phyloP scores from a whole-genome alignment of 768 basidiomycete species.

The Pulveroboletus sp. region DNA sequence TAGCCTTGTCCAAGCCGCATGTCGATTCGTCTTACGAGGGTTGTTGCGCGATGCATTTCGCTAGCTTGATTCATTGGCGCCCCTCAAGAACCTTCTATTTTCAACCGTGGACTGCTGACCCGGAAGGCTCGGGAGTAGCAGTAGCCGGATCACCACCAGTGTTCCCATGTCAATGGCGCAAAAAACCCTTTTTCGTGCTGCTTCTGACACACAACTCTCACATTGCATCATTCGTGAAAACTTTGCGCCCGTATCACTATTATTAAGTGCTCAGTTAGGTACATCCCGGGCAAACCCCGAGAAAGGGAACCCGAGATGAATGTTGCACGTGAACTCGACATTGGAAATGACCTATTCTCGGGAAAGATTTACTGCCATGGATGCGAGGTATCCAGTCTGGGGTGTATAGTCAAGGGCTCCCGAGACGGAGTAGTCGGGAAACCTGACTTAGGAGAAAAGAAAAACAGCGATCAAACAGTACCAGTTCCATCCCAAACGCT shows the following conservation, averaged over 20 bases:
- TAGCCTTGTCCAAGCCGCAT: neutral
- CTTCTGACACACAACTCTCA: neutral
- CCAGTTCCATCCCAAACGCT: neutral
- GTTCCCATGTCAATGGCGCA: too few relatives aligned
- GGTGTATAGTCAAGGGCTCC: neutral
- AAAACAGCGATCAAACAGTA: too few relatives aligned
- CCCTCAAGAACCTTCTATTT: neutral
- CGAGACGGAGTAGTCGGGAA: too few relatives aligned
- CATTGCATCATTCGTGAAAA: neutral
- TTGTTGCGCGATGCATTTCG: too few relatives aligned
- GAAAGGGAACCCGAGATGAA: constrained; percentile 3
- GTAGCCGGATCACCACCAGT: too few relatives aligned
- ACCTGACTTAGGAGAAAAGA: neutral
- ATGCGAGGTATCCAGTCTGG: constrained; percentile 1
- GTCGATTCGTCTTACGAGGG: too few relatives aligned
- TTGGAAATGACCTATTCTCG: constrained; percentile 20
- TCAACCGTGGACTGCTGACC: neutral
- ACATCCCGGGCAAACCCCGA: neutral
- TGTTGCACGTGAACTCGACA: constrained; percentile 12
- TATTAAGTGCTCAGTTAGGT: neutral
- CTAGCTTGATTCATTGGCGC: neutral
- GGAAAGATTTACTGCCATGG: constrained; percentile 17
- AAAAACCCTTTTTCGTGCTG: neutral
- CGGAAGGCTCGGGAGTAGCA: neutral
- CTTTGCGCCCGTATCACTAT: neutral